Conservation (phyloP, 2,329 filamentous ascomycete species). For the Plectosphaerella sp. region DNA sequence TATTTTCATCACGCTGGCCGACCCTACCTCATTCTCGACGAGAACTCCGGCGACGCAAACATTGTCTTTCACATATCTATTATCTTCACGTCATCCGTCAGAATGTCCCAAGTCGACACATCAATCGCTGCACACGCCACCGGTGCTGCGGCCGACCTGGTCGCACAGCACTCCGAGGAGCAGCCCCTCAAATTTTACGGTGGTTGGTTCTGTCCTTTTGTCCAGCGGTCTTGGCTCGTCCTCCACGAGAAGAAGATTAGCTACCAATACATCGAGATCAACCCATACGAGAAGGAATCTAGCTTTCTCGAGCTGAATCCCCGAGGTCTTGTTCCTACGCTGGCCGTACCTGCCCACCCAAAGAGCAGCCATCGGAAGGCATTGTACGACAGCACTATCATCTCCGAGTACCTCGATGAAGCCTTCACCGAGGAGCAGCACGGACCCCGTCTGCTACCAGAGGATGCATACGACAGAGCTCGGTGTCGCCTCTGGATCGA, state of each 20-base stretch:
- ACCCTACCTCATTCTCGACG: too few relatives aligned
- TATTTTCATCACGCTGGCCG: too few relatives aligned
- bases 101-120: slow-evolving; percentile 43
- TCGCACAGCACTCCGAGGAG: slow-evolving; percentile 37
- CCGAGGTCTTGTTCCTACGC: slow-evolving; percentile 69
- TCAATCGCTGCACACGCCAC: slow-evolving; percentile 40
- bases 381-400: slow-evolving; percentile 67
- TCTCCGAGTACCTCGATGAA: slow-evolving; percentile 75
- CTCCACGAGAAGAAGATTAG: slow-evolving; percentile 69
- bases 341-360: slow-evolving; percentile 40
- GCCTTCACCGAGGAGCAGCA: slow-evolving; percentile 47
- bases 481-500: slow-evolving; percentile 69
- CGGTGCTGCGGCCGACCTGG: slow-evolving; percentile 44
- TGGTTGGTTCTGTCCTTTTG: slow-evolving; percentile 69
- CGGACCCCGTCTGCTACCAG: slow-evolving; percentile 50
- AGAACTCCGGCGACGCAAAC: too few relatives aligned
- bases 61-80: too few relatives aligned
- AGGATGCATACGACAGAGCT: slow-evolving; percentile 60
- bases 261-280: slow-evolving; percentile 74
- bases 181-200: slow-evolving; percentile 63
- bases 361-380: slow-evolving; percentile 41
- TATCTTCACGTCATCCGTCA: background rate
- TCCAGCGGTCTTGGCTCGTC: slow-evolving; percentile 70
- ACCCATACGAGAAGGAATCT: slow-evolving; percentile 69
- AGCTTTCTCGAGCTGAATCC: slow-evolving; percentile 69